Conservation (phyloP, 2,329 filamentous ascomycete species). For the Niveomyces coronatus region DNA sequence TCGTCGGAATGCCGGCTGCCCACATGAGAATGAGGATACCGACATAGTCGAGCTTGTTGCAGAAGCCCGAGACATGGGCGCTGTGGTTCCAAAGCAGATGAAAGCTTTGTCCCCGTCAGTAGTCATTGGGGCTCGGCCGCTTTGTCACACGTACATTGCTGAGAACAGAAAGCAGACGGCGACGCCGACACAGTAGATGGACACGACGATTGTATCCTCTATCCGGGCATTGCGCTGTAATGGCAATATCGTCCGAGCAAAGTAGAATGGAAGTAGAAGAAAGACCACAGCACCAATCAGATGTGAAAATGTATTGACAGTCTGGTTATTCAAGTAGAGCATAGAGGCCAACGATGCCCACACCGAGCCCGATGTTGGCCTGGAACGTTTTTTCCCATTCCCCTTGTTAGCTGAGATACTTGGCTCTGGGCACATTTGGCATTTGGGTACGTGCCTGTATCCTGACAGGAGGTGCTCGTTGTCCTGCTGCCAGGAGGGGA, state of each 20-base stretch:
- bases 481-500: constrained; percentile 6
- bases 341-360: constrained; percentile 6
- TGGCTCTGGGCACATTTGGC: background rate
- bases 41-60: constrained; percentile 6
- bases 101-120: constrained; percentile 8
- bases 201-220: constrained; percentile 11
- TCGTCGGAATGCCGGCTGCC: constrained; percentile 6
- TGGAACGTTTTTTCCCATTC: too few relatives aligned
- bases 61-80: background rate
- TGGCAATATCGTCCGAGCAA: constrained; percentile 3
- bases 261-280: constrained; percentile 8
- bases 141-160: constrained; percentile 10
- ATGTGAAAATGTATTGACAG: constrained; percentile 10
- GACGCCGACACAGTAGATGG: constrained; percentile 12
- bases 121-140: background rate
- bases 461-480: constrained; percentile 9
- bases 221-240: background rate
- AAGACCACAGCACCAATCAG: constrained; percentile 9
- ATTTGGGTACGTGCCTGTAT: constrained; percentile 1
- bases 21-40: constrained; percentile 9
- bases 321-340: constrained; percentile 12
- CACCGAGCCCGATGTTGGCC: constrained; percentile 9
- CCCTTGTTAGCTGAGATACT: too few relatives aligned
- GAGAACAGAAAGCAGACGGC: constrained; percentile 14
- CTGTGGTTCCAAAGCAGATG: constrained; percentile 7